Base-by-base conservation (phyloP, 2,329 filamentous ascomycete species). In the Raffaelea ambrosiae region DNA sequence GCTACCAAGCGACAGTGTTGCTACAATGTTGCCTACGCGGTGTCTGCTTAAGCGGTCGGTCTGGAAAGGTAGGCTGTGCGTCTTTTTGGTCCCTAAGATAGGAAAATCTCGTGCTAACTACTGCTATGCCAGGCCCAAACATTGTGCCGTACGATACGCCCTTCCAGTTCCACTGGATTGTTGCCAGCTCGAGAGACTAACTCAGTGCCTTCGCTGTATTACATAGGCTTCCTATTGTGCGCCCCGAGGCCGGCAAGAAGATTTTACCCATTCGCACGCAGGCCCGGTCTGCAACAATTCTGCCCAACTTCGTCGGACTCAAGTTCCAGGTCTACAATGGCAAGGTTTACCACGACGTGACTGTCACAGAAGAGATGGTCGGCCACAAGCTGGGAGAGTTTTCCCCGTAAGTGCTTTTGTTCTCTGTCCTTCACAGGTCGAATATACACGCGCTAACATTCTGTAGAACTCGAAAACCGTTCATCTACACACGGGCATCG, bases 351-450 rank as follows among this genome's bases (percentile, higher is more conserved):
- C 70, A 84, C 58, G 86, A 93, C 57, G 76, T 95, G 47, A 76
- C 74, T 55, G 86, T 96, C 54, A 95, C 89, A 16, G 90, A 95
- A 64, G 87, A 95, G 61, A 96, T 96, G 90, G 90, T 96, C 44
- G 90, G 90, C 47, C 86, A 93, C 67, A 96, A 95, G 70, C 74
- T 96, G 57, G 90, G 90, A 58, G 90, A 96, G 69, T 96, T 95
- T 65, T 83, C 88, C 53, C 73, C 80, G 89, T 95, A 78, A 61
- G 88, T 80, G 26, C 44, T 14, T 8, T 40, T n/a, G 14, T 18
- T 42, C 31, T 33, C 31, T 9, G 9, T 33, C n/a, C n/a, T n/a
- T n/a, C n/a, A n/a, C n/a, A n/a, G n/a, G n/a, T n/a, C n/a, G n/a
- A n/a, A 29, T 7, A 29, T 29, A 29, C 26, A 29, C 26, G 7